Conservation (phyloP, 805 yeast species). For the Candida germanica region DNA sequence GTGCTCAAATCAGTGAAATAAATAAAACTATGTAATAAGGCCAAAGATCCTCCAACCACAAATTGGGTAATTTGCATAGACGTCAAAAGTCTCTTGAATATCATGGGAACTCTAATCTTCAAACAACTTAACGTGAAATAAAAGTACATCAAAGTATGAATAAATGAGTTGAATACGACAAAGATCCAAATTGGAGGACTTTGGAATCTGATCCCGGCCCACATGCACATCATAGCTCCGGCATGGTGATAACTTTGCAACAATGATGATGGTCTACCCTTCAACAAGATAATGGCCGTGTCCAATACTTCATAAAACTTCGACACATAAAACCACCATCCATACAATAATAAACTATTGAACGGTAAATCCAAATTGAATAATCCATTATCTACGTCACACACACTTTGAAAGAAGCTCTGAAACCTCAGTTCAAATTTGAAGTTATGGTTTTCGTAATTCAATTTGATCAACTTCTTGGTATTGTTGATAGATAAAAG, state of each 20-base stretch:
- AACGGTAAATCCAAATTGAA: constrained; percentile 34
- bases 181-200: constrained; percentile 80
- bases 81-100: constrained; percentile 58
- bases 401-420: constrained; percentile 57
- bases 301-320: constrained; percentile 72
- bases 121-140: constrained; percentile 63
- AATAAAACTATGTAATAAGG: constrained; percentile 61
- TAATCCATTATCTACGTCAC: constrained; percentile 58
- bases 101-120: constrained; percentile 53
- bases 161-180: constrained; percentile 75
- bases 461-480: constrained; percentile 20
- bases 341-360: constrained; percentile 50
- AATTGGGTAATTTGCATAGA: constrained; percentile 69
- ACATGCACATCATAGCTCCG: constrained; percentile 79
- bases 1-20: constrained; percentile 50
- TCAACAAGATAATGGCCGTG: constrained; percentile 61
- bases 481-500: constrained; percentile 45
- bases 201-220: constrained; percentile 69
- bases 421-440: constrained; percentile 26
- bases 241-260: constrained; percentile 76
- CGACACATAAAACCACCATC: constrained; percentile 65
- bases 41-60: constrained; percentile 64
- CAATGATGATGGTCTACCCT: constrained; percentile 64
- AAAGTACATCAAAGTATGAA: constrained; percentile 71
- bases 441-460: constrained; percentile 15